Conservation (phyloP, 345 rosid genomes). For the Clarkia xantiana region DNA sequence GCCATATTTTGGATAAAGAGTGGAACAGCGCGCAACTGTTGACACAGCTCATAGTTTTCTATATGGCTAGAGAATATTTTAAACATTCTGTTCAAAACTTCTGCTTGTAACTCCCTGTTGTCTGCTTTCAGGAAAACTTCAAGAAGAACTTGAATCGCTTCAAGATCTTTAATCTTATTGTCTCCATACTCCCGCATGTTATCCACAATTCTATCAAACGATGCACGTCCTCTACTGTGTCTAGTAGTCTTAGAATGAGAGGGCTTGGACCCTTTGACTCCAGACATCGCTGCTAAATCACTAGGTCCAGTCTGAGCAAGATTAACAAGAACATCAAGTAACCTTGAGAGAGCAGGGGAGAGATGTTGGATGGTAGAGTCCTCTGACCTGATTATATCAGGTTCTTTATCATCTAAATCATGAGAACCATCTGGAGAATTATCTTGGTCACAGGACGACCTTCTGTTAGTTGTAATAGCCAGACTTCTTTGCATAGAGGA, state of each 20-base stretch:
- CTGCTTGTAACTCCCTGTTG: slow-evolving; percentile 73
- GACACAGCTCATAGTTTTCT: slow-evolving; percentile 87
- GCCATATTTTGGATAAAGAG: slow-evolving; percentile 93
- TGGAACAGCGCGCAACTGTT: slow-evolving; percentile 87
- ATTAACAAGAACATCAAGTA: slow-evolving; percentile 88
- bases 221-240: slow-evolving; percentile 44
- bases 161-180: slow-evolving; percentile 89
- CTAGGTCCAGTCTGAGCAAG: slow-evolving; percentile 83
- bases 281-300: slow-evolving; percentile 25
- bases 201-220: slow-evolving; percentile 45
- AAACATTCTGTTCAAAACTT: slow-evolving; percentile 93
- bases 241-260: slow-evolving; percentile 39
- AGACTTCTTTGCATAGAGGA: slow-evolving; percentile 49
- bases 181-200: slow-evolving; percentile 70
- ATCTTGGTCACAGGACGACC: slow-evolving; percentile 16
- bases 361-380: slow-evolving; percentile 36
- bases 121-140: slow-evolving; percentile 93
- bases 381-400: slow-evolving; percentile 21
- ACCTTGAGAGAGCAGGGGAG: slow-evolving; percentile 74
- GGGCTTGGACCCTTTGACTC: slow-evolving; percentile 38
- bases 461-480: slow-evolving; percentile 20
- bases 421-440: slow-evolving; percentile 1
- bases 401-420: slow-evolving; percentile 9
- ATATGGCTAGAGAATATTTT: slow-evolving; percentile 95
- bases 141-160: slow-evolving; percentile 96